Base-by-base conservation (phyloP, 306 rosid genomes). In the Cucurbita maxima region DNA sequence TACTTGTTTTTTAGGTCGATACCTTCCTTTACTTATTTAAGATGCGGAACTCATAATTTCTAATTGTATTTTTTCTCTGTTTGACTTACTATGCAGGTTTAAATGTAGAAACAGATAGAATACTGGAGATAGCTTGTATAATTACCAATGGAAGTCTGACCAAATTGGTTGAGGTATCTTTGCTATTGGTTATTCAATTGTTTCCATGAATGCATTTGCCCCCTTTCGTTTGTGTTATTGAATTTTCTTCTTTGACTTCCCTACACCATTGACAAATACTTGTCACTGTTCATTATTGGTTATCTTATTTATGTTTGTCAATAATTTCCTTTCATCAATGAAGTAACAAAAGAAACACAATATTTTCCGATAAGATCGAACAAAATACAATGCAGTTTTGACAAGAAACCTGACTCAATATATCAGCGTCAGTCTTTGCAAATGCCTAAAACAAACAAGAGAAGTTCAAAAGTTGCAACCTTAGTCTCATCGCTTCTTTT, bases 51-150 rank as follows among this genome's bases (percentile, higher is more conserved):
- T 57, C 36, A 20, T 56, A 56, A 57, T 38, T 58, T 58, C 8
- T 58, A 60, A 37, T 61, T 22, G 16, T 47, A 34, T 7, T 37
- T 37, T 14, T 61, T 54, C 30, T 18, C 66, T 15, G 25, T 22
- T 67, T 67, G 37, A 12, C 72, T 62, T 67, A 45, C 20, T 11
- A 50, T 81, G 83, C 83, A 94, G 98, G 98, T 72, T 85, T 94
- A 77, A 72, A 89, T 81, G 74, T 90, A 79, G 97, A 94, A 81
- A 88, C 81, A 80, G 98, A 94, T 75, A 82, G 95, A 77, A 94
- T 94, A 75, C 61, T 94, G 75, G 98, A 94, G 88, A 90, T 94
- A 82, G 98, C 98, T 75, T 94, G 98, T 77, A 89, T 94, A 74
- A 72, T 90, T 58, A 87, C 98, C 56, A 92, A 94, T 79, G 98